A percentile compares a stretch with the other conserved stretches of the same genome.
Evolutionary conservation across 1,284 basidiomycete species (phyloP).

Genomic region (Moesziomyces parantarcticus): DNA sequence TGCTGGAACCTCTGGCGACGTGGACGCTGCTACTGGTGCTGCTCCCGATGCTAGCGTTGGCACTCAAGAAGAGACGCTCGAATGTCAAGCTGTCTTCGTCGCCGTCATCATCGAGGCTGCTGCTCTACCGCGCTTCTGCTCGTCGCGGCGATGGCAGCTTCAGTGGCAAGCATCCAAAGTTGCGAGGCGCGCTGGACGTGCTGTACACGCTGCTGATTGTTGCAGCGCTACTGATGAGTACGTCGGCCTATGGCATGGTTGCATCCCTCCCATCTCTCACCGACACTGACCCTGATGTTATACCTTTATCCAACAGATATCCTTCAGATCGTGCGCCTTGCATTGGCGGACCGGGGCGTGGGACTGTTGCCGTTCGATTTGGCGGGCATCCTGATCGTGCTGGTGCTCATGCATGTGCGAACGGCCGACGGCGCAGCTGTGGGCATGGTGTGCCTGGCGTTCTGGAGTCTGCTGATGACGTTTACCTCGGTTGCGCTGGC

Average conservation of each 20-base stretch:
- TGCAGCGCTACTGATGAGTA: conserved; percentile 54
- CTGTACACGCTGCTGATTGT: conserved; percentile 48
- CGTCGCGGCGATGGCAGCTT: conserved; percentile 17
- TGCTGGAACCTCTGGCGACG: conserved; percentile 51
- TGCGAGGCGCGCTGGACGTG: conserved; percentile 18
- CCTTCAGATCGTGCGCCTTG: conserved; percentile 53
- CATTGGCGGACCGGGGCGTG: conserved; percentile 48
- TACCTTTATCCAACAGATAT: conserved; percentile 33
- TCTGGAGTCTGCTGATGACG: conserved; percentile 42
- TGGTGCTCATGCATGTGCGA: conserved; percentile 43
- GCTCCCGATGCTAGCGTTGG: conserved; percentile 20
- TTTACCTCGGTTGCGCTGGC: conserved; percentile 45
- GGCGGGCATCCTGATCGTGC: conserved; percentile 45
- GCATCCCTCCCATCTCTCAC: neutral
- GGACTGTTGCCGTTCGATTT: conserved; percentile 54
- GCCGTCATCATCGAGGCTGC: conserved; percentile 14
- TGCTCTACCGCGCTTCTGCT: conserved; percentile 21
- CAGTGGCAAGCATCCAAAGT: conserved; percentile 15
- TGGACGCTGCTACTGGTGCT: conserved; percentile 46
- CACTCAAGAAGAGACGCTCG: conserved; percentile 7
- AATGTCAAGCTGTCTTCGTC: conserved; percentile 3
- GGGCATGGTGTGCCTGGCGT: conserved; percentile 24
- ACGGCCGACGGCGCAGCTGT: conserved; percentile 3
- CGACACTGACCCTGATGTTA: neutral
- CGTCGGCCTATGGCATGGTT: conserved; percentile 8